Conservation (phyloP, 1,284 basidiomycete species). For the Exobasidium rhododendri region DNA sequence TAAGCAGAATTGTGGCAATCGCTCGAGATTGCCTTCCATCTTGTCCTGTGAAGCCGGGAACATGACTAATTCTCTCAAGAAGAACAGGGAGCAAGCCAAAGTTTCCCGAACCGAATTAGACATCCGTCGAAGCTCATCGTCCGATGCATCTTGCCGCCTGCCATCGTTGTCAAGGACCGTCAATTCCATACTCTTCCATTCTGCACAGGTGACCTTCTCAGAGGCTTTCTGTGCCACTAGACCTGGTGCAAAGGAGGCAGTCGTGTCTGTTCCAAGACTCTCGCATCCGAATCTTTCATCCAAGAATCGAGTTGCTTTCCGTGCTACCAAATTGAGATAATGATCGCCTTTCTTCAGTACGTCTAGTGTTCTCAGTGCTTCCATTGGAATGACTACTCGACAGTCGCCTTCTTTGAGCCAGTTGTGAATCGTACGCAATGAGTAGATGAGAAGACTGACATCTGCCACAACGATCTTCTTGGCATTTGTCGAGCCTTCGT, state of each 20-base stretch:
- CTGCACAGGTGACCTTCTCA: conserved; percentile 3
- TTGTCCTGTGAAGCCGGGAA: background rate
- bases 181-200: conserved; percentile 4
- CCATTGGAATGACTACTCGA: conserved; percentile 75
- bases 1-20: background rate
- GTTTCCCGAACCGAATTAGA: conserved; percentile 11
- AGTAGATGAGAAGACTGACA: conserved; percentile 80
- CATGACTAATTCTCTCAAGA: background rate
- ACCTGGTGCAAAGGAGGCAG: background rate
- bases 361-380: conserved; percentile 91
- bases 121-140: background rate
- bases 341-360: conserved; percentile 83
- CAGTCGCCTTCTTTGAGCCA: conserved; percentile 66
- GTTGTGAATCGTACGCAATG: conserved; percentile 72
- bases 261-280: conserved; percentile 13
- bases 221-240: background rate
- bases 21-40: background rate
- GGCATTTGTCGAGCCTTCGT: background rate
- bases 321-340: conserved; percentile 72
- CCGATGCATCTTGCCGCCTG: background rate
- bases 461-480: conserved; percentile 66
- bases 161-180: background rate
- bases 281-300: conserved; percentile 59
- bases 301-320: conserved; percentile 73
- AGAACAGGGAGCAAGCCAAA: conserved; percentile 14